Evolutionary conservation across 345 rosid genomes (phyloP).

Genomic region (Ricinus communis): DNA sequence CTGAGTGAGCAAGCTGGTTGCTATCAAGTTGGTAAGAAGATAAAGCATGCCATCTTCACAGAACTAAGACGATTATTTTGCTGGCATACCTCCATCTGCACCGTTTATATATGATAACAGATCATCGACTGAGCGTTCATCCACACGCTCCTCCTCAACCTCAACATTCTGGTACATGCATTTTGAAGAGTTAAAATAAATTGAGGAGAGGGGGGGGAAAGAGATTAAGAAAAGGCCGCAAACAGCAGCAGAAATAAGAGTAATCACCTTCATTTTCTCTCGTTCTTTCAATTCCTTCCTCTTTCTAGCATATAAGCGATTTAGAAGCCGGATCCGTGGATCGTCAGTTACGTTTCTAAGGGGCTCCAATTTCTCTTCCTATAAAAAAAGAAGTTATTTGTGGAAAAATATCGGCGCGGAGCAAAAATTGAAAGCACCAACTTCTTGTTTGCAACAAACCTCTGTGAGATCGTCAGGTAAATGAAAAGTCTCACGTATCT

Average conservation of each 20-base stretch:
- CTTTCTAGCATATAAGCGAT: conserved; percentile 77
- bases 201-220: background rate
- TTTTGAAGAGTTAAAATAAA: conserved; percentile 1
- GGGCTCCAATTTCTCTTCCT: conserved; percentile 97
- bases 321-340: conserved; percentile 81
- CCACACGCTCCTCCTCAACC: conserved; percentile 72
- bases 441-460: conserved; percentile 43
- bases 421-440: conserved; percentile 3
- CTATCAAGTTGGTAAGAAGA: conserved; percentile 5
- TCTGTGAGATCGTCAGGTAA: conserved; percentile 94
- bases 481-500: conserved; percentile 89
- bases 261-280: conserved; percentile 65
- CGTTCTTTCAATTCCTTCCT: conserved; percentile 81
- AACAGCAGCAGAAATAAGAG: conserved; percentile 8
- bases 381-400: conserved; percentile 20
- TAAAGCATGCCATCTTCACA: background rate
- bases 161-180: conserved; percentile 52
- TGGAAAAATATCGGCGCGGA: conserved; percentile 15
- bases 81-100: conserved; percentile 53
- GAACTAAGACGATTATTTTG: conserved; percentile 12
- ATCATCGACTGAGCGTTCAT: conserved; percentile 88
- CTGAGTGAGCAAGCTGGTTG: background rate
- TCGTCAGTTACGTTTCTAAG: conserved; percentile 74
- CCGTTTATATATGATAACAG: conserved; percentile 81
- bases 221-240: background rate